phyloP scores from a whole-genome alignment of 1,284 basidiomycete genomes.

The Fistulinella staudtii region DNA sequence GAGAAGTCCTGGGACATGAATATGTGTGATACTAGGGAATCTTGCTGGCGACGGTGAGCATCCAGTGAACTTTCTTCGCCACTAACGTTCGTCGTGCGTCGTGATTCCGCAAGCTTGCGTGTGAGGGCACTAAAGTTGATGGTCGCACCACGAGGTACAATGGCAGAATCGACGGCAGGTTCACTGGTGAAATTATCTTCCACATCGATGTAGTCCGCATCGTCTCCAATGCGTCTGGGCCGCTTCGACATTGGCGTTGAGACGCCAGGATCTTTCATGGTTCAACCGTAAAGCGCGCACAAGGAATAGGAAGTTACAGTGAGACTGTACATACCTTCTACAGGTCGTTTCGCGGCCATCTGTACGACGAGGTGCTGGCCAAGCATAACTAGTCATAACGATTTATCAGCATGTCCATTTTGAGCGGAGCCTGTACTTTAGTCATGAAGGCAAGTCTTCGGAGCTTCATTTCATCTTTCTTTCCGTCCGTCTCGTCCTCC shows the following conservation, averaged over 20 bases:
- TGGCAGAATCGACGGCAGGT: conserved; percentile 48
- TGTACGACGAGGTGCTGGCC: background rate
- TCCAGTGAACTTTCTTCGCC: conserved; percentile 46
- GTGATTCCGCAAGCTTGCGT: conserved; percentile 65
- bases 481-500: conserved; percentile 15
- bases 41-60: conserved; percentile 63
- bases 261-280: conserved; percentile 20
- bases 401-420: conserved; percentile 32
- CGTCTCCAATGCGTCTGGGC: conserved; percentile 42
- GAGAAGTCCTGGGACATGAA: conserved; percentile 83
- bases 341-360: conserved; percentile 28
- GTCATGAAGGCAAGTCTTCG: conserved; percentile 20
- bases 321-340: conserved; percentile 23
- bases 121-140: conserved; percentile 80
- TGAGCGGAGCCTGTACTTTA: conserved; percentile 33
- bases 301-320: background rate
- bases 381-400: background rate
- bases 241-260: conserved; percentile 46
- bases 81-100: conserved; percentile 39
- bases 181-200: conserved; percentile 50
- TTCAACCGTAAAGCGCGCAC: conserved; percentile 1
- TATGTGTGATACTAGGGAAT: conserved; percentile 70
- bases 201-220: conserved; percentile 52
- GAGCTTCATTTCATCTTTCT: conserved; percentile 36
- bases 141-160: conserved; percentile 65